Conservation (phyloP, 2,329 filamentous ascomycete species). For the Xylariaceae sp. region DNA sequence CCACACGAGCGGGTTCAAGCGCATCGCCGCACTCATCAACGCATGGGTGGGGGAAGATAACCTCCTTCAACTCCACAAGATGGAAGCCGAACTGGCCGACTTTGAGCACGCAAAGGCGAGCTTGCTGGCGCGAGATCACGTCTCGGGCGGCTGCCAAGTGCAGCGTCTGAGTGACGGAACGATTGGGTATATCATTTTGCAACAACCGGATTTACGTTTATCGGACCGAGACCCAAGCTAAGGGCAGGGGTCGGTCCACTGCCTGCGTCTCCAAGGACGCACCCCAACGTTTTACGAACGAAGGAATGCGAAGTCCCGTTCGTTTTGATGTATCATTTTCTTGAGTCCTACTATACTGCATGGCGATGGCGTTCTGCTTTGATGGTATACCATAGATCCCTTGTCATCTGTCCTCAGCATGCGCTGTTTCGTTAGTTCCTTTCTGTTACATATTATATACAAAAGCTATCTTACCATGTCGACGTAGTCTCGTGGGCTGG, state of each 20-base stretch:
- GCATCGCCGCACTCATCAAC: slow-evolving; percentile 60
- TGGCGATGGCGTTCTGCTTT: slow-evolving; percentile 18
- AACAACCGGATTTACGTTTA: slow-evolving; percentile 24
- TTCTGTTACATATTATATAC: neutral
- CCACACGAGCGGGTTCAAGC: slow-evolving; percentile 58
- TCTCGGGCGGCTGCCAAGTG: slow-evolving; percentile 24
- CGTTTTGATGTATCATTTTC: neutral
- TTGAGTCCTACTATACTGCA: slow-evolving; percentile 6
- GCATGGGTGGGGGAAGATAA: slow-evolving; percentile 55
- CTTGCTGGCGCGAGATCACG: slow-evolving; percentile 14
- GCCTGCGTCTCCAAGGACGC: slow-evolving; percentile 1
- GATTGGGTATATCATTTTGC: slow-evolving; percentile 23
- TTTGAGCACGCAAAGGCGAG: slow-evolving; percentile 36
- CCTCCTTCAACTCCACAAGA: slow-evolving; percentile 53
- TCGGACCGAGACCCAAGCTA: slow-evolving; percentile 22
- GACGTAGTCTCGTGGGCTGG: neutral
- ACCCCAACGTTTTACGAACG: slow-evolving; percentile 8
- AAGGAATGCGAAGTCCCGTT: no score
- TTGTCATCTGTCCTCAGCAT: neutral
- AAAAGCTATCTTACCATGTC: neutral
- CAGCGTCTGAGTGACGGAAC: slow-evolving; percentile 25
- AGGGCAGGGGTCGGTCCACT: slow-evolving; percentile 20
- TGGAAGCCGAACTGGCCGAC: slow-evolving; percentile 59
- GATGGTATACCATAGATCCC: slow-evolving; percentile 14
- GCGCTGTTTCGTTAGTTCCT: neutral